These are phyloP conservation scores for Besnoitia besnoiti DNA, from an alignment of 169 alveolate genomes.

Conservation along the genomic window DNA sequence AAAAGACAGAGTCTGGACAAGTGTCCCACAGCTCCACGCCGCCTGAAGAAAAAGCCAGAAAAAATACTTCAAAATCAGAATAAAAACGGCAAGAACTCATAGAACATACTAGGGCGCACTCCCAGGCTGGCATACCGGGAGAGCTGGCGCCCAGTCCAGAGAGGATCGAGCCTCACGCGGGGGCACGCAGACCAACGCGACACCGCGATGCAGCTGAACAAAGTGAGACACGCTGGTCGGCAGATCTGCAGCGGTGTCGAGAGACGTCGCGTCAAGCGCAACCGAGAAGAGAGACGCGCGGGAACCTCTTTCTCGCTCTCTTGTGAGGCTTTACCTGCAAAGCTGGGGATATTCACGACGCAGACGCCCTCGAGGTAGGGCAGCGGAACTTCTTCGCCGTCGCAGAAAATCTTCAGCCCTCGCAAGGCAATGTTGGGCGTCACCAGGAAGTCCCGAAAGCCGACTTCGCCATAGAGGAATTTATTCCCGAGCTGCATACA, in stretches of 20 bases:
- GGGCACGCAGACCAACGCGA: too few relatives aligned
- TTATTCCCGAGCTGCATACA: slow-evolving; percentile 76
- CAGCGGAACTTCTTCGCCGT: slow-evolving; percentile 75
- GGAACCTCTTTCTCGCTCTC: slow-evolving; percentile 69
- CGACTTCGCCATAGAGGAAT: slow-evolving; percentile 82
- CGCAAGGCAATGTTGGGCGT: slow-evolving; percentile 71
- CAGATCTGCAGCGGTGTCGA: too few relatives aligned
- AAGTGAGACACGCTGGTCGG: too few relatives aligned
- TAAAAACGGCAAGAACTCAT: too few relatives aligned
- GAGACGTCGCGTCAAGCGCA: too few relatives aligned
- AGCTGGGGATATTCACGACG: slow-evolving; percentile 78
- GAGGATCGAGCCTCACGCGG: too few relatives aligned
- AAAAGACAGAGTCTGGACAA: neutral
- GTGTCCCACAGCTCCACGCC: slow-evolving; percentile 42
- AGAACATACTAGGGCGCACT: too few relatives aligned
- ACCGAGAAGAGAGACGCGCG: neutral
- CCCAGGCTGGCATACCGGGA: too few relatives aligned
- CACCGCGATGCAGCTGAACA: too few relatives aligned
- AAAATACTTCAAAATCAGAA: too few relatives aligned
- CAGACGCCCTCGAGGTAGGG: slow-evolving; percentile 77
- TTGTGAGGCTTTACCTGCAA: slow-evolving; percentile 76
- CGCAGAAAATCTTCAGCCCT: slow-evolving; percentile 78
- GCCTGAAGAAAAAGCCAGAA: neutral
- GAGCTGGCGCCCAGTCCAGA: too few relatives aligned
- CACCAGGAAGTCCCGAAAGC: slow-evolving; percentile 76